Evolutionary conservation across 768 basidiomycete species (phyloP).

Genomic region (Rhizopogon rudus): DNA sequence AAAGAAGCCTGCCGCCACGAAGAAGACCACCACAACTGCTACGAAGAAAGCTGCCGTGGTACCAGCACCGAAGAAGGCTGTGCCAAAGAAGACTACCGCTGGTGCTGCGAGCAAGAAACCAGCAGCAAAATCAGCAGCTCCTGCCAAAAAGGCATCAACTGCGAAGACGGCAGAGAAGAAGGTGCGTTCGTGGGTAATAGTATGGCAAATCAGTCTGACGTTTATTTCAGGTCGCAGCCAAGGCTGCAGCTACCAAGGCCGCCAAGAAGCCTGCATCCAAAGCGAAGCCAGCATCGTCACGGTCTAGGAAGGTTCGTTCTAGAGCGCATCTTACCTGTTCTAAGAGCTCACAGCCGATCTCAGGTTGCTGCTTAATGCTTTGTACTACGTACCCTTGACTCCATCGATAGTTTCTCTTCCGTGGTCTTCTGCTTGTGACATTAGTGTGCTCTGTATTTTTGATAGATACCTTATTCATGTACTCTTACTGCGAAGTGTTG

Average conservation of each 20-base stretch:
- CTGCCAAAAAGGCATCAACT: conserved; percentile 14
- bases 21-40: conserved; percentile 20
- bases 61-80: conserved; percentile 25
- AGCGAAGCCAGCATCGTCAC: conserved; percentile 1
- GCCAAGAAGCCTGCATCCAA: conserved; percentile 17
- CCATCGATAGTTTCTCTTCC: background rate
- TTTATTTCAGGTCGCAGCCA: conserved; percentile 19
- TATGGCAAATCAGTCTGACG: background rate
- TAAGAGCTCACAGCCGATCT: background rate
- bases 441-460: conserved; percentile 2
- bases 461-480: conserved; percentile 3
- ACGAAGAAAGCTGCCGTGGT: conserved; percentile 30
- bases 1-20: conserved; percentile 33
- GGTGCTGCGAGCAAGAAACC: conserved; percentile 12
- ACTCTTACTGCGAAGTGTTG: background rate
- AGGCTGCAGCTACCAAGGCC: conserved; percentile 24
- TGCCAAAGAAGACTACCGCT: conserved; percentile 32
- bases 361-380: background rate
- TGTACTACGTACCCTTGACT: background rate
- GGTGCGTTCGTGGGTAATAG: background rate
- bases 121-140: background rate
- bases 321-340: background rate
- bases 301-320: background rate
- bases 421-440: background rate
- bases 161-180: conserved; percentile 25